Evolutionary conservation across 1,284 basidiomycete genomes (phyloP).

Genomic region (Bjerkandera adusta): DNA sequence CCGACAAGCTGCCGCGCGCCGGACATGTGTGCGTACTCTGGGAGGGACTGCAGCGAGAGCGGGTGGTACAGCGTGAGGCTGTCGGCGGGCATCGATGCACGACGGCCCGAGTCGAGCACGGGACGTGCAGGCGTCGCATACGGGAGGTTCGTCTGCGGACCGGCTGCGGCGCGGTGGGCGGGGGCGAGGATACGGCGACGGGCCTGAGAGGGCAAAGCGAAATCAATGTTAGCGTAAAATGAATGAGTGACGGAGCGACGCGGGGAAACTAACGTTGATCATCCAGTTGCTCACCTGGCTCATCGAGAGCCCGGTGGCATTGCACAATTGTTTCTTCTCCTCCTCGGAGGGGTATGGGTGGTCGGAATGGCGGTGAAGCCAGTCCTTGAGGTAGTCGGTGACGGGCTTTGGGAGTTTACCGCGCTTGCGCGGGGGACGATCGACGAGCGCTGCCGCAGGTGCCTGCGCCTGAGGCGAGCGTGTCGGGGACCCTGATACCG

Average conservation of each 20-base stretch:
- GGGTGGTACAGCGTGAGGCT: slow-evolving; percentile 70
- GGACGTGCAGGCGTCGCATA: slow-evolving; percentile 39
- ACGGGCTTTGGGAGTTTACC: slow-evolving; percentile 90
- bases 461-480: slow-evolving; percentile 49
- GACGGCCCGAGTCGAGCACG: slow-evolving; percentile 31
- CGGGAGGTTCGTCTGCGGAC: slow-evolving; percentile 74
- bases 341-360: slow-evolving; percentile 90
- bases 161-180: slow-evolving; percentile 67
- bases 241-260: slow-evolving; percentile 18
- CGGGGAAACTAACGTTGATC: slow-evolving; percentile 68
- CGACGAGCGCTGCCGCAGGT: slow-evolving; percentile 49
- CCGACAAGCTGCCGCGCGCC: slow-evolving; percentile 30
- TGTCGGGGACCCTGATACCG: slow-evolving; percentile 31
- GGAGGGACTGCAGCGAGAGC: slow-evolving; percentile 61
- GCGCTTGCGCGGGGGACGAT: slow-evolving; percentile 73
- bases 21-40: slow-evolving; percentile 19
- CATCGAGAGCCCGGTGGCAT: slow-evolving; percentile 83
- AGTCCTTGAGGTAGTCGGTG: slow-evolving; percentile 87
- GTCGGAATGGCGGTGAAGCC: slow-evolving; percentile 85
- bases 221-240: slow-evolving; percentile 16
- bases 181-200: slow-evolving; percentile 79
- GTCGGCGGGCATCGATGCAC: slow-evolving; percentile 49
- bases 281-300: slow-evolving; percentile 90
- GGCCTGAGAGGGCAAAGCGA: slow-evolving; percentile 44
- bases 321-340: slow-evolving; percentile 87